These are phyloP conservation scores for Astragalus membranaceus DNA, from an alignment of 306 rosid species.

Conservation along the genomic window DNA sequence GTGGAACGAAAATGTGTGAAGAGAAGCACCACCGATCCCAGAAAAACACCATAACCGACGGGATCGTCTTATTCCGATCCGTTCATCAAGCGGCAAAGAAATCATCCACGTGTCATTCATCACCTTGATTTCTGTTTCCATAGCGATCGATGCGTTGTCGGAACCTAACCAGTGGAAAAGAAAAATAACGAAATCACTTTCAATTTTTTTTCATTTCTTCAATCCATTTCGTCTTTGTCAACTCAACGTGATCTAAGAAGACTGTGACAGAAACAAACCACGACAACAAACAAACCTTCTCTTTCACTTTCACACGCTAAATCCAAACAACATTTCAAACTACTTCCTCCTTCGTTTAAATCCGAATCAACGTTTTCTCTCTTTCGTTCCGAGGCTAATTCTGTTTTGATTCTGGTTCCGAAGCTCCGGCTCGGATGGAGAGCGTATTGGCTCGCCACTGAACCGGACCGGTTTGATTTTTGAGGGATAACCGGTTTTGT, in stretches of 20 bases:
- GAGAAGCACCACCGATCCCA: background rate
- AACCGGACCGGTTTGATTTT: constrained; percentile 18
- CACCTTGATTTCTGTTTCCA: too few species aligned
- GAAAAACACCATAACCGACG: background rate
- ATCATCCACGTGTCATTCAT: constrained; percentile 1
- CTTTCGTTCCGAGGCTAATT: background rate
- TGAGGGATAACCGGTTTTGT: constrained; percentile 8
- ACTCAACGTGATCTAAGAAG: background rate
- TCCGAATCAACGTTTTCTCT: background rate
- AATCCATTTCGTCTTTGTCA: too few species aligned
- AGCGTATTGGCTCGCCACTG: background rate
- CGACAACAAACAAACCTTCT: too few species aligned
- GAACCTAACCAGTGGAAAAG: background rate
- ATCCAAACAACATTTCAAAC: background rate
- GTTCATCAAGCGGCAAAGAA: background rate
- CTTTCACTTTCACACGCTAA: background rate
- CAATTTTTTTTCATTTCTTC: background rate
- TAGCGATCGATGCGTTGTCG: background rate
- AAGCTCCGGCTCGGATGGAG: constrained; percentile 15
- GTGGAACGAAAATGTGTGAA: background rate
- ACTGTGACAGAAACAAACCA: background rate
- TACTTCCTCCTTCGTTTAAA: background rate
- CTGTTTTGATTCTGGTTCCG: background rate
- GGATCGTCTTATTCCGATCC: background rate
- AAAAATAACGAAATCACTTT: background rate